phyloP scores from a whole-genome alignment of 257 asterid species.

The Lithospermum erythrorhizon region DNA sequence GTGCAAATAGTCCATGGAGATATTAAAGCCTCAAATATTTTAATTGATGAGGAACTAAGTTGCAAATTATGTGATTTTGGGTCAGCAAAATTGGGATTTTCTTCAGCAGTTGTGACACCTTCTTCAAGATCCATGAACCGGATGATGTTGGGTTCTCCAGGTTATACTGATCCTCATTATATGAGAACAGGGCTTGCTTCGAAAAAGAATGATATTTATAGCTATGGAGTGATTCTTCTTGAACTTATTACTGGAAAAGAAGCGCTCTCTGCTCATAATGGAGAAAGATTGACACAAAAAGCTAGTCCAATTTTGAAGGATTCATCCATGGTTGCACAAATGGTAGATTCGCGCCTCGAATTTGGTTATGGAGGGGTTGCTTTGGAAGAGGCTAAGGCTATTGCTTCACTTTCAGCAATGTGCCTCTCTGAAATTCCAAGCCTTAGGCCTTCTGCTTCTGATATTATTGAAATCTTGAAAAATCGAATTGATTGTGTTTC shows the following conservation, averaged over 20 bases:
- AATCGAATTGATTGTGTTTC: constrained; percentile 15
- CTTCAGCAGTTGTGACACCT: constrained; percentile 30
- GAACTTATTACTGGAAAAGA: constrained; percentile 62
- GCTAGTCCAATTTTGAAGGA: constrained; percentile 33
- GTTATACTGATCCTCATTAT: constrained; percentile 67
- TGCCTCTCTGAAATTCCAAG: constrained; percentile 39
- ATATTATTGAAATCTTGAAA: constrained; percentile 26
- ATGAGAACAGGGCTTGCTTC: constrained; percentile 55
- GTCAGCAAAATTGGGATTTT: constrained; percentile 55
- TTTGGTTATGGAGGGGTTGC: constrained; percentile 15
- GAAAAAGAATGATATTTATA: constrained; percentile 52
- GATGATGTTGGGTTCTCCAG: constrained; percentile 58
- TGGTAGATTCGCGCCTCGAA: constrained; percentile 42
- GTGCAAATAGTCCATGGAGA: constrained; percentile 62
- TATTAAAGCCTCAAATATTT: constrained; percentile 54
- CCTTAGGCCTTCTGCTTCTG: constrained; percentile 51
- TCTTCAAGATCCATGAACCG: constrained; percentile 9
- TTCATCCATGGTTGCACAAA: constrained; percentile 27
- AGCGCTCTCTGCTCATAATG: constrained; percentile 28
- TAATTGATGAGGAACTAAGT: constrained; percentile 36
- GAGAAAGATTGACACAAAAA: constrained; percentile 34
- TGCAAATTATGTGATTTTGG: constrained; percentile 83
- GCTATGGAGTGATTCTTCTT: constrained; percentile 49
- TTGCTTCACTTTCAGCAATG: constrained; percentile 35
- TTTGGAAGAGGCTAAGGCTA: constrained; percentile 38